Evolutionary conservation across 2,329 filamentous ascomycete genomes (phyloP), one percentile per base, ranked within the genome.

Genomic region (Xylariaceae sp.): DNA sequence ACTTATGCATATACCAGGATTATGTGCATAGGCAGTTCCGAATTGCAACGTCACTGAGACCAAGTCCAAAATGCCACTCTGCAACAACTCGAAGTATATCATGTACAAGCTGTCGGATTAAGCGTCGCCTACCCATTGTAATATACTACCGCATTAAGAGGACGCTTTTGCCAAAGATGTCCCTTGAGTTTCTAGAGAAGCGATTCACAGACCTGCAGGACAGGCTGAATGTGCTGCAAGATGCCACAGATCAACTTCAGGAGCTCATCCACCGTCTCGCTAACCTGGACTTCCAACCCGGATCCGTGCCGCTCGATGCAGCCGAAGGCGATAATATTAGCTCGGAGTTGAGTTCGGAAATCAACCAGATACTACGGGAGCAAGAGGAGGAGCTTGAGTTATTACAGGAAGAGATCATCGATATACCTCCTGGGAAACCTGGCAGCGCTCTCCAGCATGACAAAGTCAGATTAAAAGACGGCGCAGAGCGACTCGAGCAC

Each of bases 361-460:
- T 96, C 59, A 85, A 87, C 61, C 84, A 89, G 65, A 80, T 81
- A 16, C 72, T 96, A 56, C 86, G 89, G 62, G 85, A 88, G 53
- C 82, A 88, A 47, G 86, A 95, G 63, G 89, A 95, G 58, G 89
- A 95, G 55, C 80, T 94, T 60, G 92, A 95, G 69, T 71, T 94
- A 16, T 68, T 96, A 32, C 77, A 77, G 45, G 89, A 94, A 67
- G 91, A 96, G 65, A 79, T 89, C 26, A 81, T 87, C 57, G 89
- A 89, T 63, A 72, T 91, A 22, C 76, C 80, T 34, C 69, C 76
- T 2, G 76, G 76, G 2, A 70, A 68, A 53, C 72, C 75, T 44
- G 78, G 77, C 16, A 81, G 75, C 62, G 75, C 80, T 45, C 76
- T 76, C 56, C 81, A 83, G 56, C 79, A 80, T 54, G 84, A 87